phyloP scores from a whole-genome alignment of 306 rosid genomes.

The Mucuna pruriens region DNA sequence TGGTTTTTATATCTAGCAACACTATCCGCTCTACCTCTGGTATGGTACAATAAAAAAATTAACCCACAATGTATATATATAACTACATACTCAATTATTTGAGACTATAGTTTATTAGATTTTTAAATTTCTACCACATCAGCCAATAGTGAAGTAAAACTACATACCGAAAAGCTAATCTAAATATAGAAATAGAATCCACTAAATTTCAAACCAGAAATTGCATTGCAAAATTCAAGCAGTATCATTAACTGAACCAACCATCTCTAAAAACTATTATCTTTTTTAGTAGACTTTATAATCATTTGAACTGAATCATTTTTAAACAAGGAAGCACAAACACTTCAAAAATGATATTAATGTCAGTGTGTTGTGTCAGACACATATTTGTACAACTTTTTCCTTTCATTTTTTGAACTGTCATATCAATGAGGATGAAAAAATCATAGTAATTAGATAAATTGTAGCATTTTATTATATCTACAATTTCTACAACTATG shows the following conservation, averaged over 20 bases:
- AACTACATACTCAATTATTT: neutral
- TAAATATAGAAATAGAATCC: conserved; percentile 21
- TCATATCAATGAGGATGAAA: neutral
- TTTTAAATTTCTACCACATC: conserved; percentile 5
- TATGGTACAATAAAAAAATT: neutral
- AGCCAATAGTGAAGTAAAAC: conserved; percentile 28
- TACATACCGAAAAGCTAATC: conserved; percentile 3
- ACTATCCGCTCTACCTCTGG: neutral
- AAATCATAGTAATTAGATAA: neutral
- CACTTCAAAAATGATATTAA: neutral
- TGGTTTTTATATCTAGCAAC: neutral
- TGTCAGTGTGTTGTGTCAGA: neutral
- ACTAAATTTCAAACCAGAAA: conserved; percentile 16
- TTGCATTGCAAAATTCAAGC: conserved; percentile 18
- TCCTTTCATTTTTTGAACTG: neutral
- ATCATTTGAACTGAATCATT: conserved; percentile 2
- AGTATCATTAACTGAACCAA: conserved; percentile 25
- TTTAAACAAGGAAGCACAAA: neutral
- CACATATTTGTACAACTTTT: neutral
- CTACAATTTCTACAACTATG: neutral
- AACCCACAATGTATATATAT: neutral
- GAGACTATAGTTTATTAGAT: neutral
- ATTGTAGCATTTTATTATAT: neutral
- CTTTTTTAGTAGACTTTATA: conserved; percentile 15
- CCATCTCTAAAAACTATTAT: neutral